phyloP scores from a whole-genome alignment of 225 moss, liverwort and hornwort genomes.

The Ulota crispa region DNA sequence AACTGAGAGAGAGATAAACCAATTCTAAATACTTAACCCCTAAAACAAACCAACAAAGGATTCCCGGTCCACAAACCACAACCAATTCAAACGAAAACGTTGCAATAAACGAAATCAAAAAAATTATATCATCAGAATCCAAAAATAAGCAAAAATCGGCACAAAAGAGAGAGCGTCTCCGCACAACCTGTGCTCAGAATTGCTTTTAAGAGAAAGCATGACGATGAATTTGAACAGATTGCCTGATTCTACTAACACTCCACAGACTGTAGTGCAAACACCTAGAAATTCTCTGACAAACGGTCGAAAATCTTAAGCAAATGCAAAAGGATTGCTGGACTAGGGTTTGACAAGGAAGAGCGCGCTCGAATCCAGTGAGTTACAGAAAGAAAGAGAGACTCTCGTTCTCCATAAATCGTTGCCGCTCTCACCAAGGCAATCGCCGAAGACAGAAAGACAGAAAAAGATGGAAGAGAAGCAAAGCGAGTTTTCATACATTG shows the following conservation, averaged over 20 bases:
- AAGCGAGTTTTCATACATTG: too few relatives aligned
- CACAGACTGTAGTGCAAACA: neutral
- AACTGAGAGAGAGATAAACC: neutral
- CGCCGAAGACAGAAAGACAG: neutral
- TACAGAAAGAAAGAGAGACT: neutral
- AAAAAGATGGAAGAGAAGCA: too few relatives aligned
- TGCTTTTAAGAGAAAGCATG: neutral
- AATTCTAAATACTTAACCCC: neutral
- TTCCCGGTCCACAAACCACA: neutral
- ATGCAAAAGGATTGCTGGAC: neutral
- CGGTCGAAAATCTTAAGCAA: neutral
- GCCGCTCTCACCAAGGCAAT: neutral
- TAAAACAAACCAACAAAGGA: neutral
- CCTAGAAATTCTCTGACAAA: neutral
- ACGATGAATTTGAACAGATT: neutral
- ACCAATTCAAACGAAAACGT: neutral
- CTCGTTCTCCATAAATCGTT: neutral
- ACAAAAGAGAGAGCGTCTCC: neutral
- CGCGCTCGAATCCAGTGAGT: neutral
- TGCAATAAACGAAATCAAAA: neutral
- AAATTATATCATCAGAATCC: neutral
- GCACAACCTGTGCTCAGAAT: neutral
- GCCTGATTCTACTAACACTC: neutral
- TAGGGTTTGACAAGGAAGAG: constrained; percentile 7
- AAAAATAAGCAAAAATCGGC: neutral